Evolutionary conservation across 2,329 filamentous ascomycete species (phyloP), one percentile per base, ranked within the genome.

Genomic region (Fusarium cyanostomum): DNA sequence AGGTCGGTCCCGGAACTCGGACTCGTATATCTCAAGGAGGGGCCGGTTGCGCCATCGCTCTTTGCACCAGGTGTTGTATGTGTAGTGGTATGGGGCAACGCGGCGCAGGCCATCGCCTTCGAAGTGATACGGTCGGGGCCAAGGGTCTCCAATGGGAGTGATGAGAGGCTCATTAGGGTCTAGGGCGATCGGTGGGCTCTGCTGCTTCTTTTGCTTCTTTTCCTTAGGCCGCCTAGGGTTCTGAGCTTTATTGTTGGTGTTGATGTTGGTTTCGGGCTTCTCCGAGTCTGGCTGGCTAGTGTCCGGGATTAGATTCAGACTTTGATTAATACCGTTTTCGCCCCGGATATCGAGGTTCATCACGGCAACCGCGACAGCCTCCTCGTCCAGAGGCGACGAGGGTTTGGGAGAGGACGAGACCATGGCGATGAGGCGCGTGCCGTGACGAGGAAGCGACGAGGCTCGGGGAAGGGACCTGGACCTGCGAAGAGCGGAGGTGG

Each of bases 51-150:
- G 86, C 95, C 95, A 99, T 76, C 95, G 85, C 79, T 97, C 86
- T 78, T 98, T 99, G 81, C 92, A 95, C 79, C 87, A 92, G 0
- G 94, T 97, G 74, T 97, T 96, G 82, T 97, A 97, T 3, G 94
- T 97, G 76, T 85, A 97, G 74, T 95, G 88, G 74, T 99, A 98
- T 4, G 94, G 94, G 38, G 84, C 84, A 28, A 97, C 90, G 64
- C 92, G 89, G 46, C 94, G 89, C 61, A 99, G 80, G 8, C 92
- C 93, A 68, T 90, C 63, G 21, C 63, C 89, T 69, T 97, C 90
- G 62, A 97, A 82, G 70, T 90, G 90, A 78, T 97, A 98, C 1
- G 92, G 93, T 54, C 80, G 78, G 8, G 84, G 85, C 81, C 80
- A 83, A 18, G 77, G 66, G 49, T 79, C 74, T 27, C 71, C 73